Conservation (phyloP, 2,329 filamentous ascomycete genomes). For the Rhinocladiella similis region DNA sequence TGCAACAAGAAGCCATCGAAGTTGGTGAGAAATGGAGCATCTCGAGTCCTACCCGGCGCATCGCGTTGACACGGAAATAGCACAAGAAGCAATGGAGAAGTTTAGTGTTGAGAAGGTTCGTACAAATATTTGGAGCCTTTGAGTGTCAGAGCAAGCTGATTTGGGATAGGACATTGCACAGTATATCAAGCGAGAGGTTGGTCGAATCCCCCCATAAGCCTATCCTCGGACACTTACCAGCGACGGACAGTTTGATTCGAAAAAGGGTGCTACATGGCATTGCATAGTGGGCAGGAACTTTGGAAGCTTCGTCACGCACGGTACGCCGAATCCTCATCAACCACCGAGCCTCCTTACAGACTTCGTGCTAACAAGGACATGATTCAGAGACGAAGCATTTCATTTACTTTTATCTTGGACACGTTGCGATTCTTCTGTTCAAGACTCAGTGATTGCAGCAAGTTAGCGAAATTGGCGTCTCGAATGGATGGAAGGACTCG, state of each 20-base stretch:
- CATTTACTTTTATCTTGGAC: conserved; percentile 99
- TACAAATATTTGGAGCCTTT: too few relatives aligned
- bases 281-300: conserved; percentile 99
- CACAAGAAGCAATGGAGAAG: conserved; percentile 70
- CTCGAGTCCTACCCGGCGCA: neutral
- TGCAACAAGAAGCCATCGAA: conserved; percentile 95
- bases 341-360: neutral
- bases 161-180: conserved; percentile 84
- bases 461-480: neutral
- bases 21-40: conserved; percentile 68
- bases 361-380: neutral
- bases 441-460: conserved; percentile 75
- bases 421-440: conserved; percentile 97
- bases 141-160: conserved; percentile 2
- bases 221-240: neutral
- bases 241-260: conserved; percentile 76
- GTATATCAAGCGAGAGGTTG: conserved; percentile 89
- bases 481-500: neutral
- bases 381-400: conserved; percentile 93
- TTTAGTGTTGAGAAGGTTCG: conserved; percentile 70
- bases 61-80: conserved; percentile 40
- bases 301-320: conserved; percentile 97
- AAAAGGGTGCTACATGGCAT: conserved; percentile 98
- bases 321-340: conserved; percentile 51
- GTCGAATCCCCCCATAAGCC: conserved; percentile 29